phyloP scores from a whole-genome alignment of 2,329 filamentous ascomycete genomes.

The Xylaria sp. region DNA sequence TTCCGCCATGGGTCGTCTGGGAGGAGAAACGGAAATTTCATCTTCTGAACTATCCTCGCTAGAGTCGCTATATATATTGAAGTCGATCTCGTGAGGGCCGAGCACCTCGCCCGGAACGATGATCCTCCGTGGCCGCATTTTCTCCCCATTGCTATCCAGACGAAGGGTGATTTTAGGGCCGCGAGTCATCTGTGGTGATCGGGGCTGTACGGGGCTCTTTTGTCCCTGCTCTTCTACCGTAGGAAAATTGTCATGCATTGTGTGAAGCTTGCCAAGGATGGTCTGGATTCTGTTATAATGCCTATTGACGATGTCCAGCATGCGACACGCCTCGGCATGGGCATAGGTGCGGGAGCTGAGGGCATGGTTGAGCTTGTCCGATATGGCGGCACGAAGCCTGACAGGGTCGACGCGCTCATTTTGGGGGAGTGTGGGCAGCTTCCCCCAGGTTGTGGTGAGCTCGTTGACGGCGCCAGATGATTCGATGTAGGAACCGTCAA shows the following conservation, averaged over 20 bases:
- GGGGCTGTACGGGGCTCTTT: slow-evolving; percentile 62
- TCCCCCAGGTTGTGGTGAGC: slow-evolving; percentile 66
- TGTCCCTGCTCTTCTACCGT: slow-evolving; percentile 60
- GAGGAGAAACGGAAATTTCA: slow-evolving; percentile 56
- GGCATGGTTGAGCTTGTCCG: slow-evolving; percentile 64
- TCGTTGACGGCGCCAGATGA: slow-evolving; percentile 65
- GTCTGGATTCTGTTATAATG: slow-evolving; percentile 70
- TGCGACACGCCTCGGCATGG: slow-evolving; percentile 70
- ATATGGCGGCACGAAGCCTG: slow-evolving; percentile 68
- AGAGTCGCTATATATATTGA: slow-evolving; percentile 65
- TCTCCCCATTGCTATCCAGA: slow-evolving; percentile 57
- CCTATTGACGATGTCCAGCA: slow-evolving; percentile 70
- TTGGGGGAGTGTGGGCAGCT: slow-evolving; percentile 60
- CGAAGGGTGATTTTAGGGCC: slow-evolving; percentile 59
- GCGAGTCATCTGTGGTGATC: slow-evolving; percentile 64
- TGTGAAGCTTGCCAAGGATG: slow-evolving; percentile 67
- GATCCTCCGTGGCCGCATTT: slow-evolving; percentile 63
- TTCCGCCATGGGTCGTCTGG: slow-evolving; percentile 51
- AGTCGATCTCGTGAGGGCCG: slow-evolving; percentile 72
- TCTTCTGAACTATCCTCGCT: slow-evolving; percentile 64
- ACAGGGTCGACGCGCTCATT: slow-evolving; percentile 60
- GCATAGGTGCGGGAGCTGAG: slow-evolving; percentile 67
- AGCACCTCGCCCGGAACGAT: slow-evolving; percentile 74
- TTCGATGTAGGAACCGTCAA: slow-evolving; percentile 67
- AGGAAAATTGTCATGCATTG: slow-evolving; percentile 70